Evolutionary conservation across 345 rosid species (phyloP).

Genomic region (Litchi chinensis): DNA sequence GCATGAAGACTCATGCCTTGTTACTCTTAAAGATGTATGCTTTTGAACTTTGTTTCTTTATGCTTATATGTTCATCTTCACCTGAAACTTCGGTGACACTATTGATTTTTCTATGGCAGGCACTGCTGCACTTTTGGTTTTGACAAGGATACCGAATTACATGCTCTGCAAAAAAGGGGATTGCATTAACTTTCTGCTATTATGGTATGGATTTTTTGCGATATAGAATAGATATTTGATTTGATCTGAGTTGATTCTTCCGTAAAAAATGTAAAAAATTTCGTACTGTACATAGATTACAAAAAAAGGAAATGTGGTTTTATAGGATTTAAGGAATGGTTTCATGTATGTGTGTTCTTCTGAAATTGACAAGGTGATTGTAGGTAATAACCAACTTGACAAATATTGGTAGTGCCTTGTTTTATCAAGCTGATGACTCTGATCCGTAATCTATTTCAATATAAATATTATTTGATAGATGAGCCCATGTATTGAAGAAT

Average conservation of each 20-base stretch:
- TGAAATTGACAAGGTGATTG: background rate
- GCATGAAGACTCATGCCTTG: constrained; percentile 30
- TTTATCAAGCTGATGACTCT: background rate
- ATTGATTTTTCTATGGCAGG: constrained; percentile 50
- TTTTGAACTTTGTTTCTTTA: background rate
- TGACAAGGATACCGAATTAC: constrained; percentile 31
- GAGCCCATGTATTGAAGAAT: too few species aligned
- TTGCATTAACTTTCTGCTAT: background rate
- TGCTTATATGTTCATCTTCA: background rate
- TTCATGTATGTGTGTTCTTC: background rate
- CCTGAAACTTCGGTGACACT: background rate
- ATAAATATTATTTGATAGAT: too few species aligned
- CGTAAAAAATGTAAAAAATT: background rate
- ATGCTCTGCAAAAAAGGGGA: background rate
- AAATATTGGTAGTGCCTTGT: background rate
- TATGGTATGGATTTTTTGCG: background rate
- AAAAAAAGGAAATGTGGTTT: background rate
- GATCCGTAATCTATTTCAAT: too few species aligned
- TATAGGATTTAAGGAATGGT: background rate
- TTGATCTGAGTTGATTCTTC: background rate
- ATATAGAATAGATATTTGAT: constrained; percentile 2
- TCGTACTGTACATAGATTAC: background rate
- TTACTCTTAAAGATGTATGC: constrained; percentile 49
- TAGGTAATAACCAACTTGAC: background rate
- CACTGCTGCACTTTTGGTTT: constrained; percentile 81